A percentile compares a stretch with the other conserved stretches of the same genome.
These are phyloP conservation scores for Pittosporum tobira DNA, from an alignment of 129 eudicot species.

Conservation along the genomic window DNA sequence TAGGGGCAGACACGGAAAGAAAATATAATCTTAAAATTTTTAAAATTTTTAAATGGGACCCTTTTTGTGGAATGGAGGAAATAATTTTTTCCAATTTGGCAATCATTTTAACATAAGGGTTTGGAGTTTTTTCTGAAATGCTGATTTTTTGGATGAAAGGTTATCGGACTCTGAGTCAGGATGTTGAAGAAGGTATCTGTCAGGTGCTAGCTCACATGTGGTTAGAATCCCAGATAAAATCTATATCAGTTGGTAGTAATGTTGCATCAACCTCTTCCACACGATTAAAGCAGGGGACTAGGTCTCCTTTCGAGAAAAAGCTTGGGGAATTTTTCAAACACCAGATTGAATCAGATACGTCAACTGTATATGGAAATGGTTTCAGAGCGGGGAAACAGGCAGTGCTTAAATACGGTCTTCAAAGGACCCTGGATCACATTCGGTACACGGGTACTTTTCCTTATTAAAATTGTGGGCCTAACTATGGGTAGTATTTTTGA, in stretches of 20 bases:
- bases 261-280: background rate
- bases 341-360: slow-evolving; percentile 71
- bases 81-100: background rate
- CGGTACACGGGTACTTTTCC: slow-evolving; percentile 70
- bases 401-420: slow-evolving; percentile 63
- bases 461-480: slow-evolving; percentile 19
- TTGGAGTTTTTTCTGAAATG: slow-evolving; percentile 4
- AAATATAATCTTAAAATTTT: no score
- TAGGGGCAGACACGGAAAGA: no score
- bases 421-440: slow-evolving; percentile 63
- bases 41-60: no score
- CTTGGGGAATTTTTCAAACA: slow-evolving; percentile 64
- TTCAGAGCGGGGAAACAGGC: slow-evolving; percentile 72
- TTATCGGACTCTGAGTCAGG: slow-evolving; percentile 49
- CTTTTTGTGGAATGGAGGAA: background rate
- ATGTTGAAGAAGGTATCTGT: slow-evolving; percentile 89
- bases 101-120: background rate
- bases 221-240: slow-evolving; percentile 52
- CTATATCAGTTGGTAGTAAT: background rate
- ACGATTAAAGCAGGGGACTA: slow-evolving; percentile 33
- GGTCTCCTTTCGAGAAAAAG: slow-evolving; percentile 64
- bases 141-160: slow-evolving; percentile 33
- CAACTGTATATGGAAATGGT: slow-evolving; percentile 74
- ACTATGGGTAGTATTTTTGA: no score
- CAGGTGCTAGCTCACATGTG: slow-evolving; percentile 86